Evolutionary conservation across 345 rosid genomes (phyloP), one percentile per base, ranked within the genome.

Genomic region (Citrus inodora): DNA sequence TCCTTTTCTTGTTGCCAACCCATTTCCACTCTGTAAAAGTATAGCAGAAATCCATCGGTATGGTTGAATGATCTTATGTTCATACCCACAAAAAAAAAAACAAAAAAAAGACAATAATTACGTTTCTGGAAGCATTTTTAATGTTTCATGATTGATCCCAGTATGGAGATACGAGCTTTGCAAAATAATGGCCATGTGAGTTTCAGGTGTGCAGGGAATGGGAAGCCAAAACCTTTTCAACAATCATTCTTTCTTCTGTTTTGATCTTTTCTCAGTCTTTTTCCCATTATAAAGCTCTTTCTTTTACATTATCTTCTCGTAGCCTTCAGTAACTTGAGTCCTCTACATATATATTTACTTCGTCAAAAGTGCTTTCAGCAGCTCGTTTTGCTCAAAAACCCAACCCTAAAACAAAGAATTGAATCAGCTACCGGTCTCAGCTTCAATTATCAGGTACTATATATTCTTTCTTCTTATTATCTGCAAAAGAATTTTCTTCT

Each of bases 101-200:
- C 33, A 61, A 60, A 9, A n/a, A 30, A 35, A 35, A 35, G 7
- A 22, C 35, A 7, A 60, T 27, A 25, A 24, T 21, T 46, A 13
- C 68, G 48, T 79, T 72, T 40, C 68, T 67, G 64, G 14, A 66
- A 75, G 21, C 55, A 28, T 60, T 69, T 77, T 77, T 79, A 56
- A 33, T 59, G 51, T 24, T 71, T 51, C 80, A 63, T 83, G 67
- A 81, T 76, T 82, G 78, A 65, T 76, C 11, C 35, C 28, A 24
- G 38, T n/a, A 71, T 80, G 6, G 85, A 76, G 79, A 75, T 70
- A 1, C 72, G 81, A 80, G 85, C 82, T 53, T 53, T 53, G n/a
- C 32, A 17, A 25, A 62, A 70, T 70, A 30, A 33, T 6, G 24
- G 51, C 84, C 89, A 80, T 78, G 89, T 86, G 87, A 82, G 60